phyloP scores from a whole-genome alignment of 345 rosid species.

The Limnanthes douglasii region DNA sequence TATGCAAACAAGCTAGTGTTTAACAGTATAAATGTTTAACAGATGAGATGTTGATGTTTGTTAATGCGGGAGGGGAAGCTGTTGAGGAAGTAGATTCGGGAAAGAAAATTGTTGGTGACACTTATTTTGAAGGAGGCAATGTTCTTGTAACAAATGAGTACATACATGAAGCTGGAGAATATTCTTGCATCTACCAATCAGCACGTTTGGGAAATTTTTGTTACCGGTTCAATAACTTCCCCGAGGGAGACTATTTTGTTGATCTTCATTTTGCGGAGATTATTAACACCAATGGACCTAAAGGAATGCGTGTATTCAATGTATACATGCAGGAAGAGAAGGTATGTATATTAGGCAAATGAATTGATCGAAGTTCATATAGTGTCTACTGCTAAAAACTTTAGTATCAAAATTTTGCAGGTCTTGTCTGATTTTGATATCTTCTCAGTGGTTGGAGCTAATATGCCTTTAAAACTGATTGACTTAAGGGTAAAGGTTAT shows the following conservation, averaged over 20 bases:
- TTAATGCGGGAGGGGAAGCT: constrained; percentile 66
- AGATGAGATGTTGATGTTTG: constrained; percentile 59
- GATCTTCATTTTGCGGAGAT: constrained; percentile 93
- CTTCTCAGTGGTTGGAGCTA: constrained; percentile 70
- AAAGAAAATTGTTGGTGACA: constrained; percentile 29
- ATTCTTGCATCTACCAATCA: constrained; percentile 51
- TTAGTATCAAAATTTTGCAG: constrained; percentile 27
- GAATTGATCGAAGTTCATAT: not conserved
- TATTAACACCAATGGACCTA: constrained; percentile 70
- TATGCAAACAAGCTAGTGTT: no score
- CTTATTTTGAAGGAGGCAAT: constrained; percentile 55
- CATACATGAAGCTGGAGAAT: constrained; percentile 73
- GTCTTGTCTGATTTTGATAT: constrained; percentile 74
- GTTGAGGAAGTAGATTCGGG: constrained; percentile 24
- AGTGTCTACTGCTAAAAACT: not conserved
- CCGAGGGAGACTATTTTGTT: constrained; percentile 44
- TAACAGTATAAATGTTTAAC: no score
- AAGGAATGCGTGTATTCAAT: constrained; percentile 78
- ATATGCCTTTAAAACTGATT: constrained; percentile 64
- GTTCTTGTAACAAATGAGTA: constrained; percentile 57
- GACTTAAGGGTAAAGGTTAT: constrained; percentile 47
- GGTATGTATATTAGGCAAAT: constrained; percentile 22
- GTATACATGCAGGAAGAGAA: constrained; percentile 83
- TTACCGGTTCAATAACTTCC: constrained; percentile 37
- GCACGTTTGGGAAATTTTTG: constrained; percentile 64